These are phyloP conservation scores for Calonectria hongkongensis DNA, from an alignment of 2,329 filamentous ascomycete genomes.

Conservation along the genomic window DNA sequence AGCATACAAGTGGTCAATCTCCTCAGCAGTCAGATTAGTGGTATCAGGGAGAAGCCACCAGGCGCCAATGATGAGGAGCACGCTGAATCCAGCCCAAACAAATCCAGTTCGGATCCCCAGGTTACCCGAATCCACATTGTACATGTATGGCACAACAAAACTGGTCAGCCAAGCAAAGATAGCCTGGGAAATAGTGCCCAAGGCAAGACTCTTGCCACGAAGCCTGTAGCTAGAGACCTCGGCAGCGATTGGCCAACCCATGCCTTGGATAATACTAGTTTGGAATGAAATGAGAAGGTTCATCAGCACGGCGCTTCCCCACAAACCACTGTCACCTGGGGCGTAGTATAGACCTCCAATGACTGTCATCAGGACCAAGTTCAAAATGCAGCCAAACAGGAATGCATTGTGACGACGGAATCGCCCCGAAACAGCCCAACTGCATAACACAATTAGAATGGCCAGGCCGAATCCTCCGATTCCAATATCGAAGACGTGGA, in stretches of 20 bases:
- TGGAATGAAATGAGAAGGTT: constrained; percentile 37
- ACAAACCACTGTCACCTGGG: constrained; percentile 28
- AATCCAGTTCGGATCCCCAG: constrained; percentile 35
- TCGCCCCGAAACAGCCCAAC: constrained; percentile 23
- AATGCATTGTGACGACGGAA: constrained; percentile 38
- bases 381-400: constrained; percentile 29
- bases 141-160: constrained; percentile 37
- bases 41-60: constrained; percentile 36
- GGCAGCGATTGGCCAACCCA: constrained; percentile 37
- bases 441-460: constrained; percentile 25
- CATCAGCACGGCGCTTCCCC: constrained; percentile 35
- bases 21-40: constrained; percentile 34
- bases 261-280: constrained; percentile 36
- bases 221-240: constrained; percentile 36
- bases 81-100: constrained; percentile 33
- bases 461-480: constrained; percentile 34
- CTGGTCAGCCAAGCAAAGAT: constrained; percentile 32
- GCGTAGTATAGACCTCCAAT: constrained; percentile 37
- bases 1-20: constrained; percentile 34
- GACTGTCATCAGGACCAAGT: constrained; percentile 28
- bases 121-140: constrained; percentile 34
- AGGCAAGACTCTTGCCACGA: constrained; percentile 33
- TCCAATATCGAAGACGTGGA: constrained; percentile 38
- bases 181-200: constrained; percentile 29
- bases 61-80: constrained; percentile 21